Evolutionary conservation across 1,284 basidiomycete genomes (phyloP).

Genomic region (Cystobasidium sp.): DNA sequence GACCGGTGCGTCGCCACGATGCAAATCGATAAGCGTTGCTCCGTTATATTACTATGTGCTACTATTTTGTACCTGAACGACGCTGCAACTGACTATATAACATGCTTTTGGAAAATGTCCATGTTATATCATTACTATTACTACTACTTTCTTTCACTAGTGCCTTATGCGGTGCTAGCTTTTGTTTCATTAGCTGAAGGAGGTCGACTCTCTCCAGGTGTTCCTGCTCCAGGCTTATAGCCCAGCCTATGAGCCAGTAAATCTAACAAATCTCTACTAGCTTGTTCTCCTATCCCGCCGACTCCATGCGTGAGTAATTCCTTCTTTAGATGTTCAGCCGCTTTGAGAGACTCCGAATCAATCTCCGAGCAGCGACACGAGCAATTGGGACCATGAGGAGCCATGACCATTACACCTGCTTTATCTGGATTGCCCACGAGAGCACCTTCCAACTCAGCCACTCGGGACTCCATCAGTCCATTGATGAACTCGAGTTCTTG

Average conservation of each 20-base stretch:
- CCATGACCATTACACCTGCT: not conserved
- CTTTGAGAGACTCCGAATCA: constrained; percentile 9
- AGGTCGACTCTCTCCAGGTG: not conserved
- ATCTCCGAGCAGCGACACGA: constrained; percentile 36
- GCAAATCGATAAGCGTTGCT: no score
- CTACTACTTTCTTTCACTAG: not conserved
- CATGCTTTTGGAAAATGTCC: no score
- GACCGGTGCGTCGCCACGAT: no score
- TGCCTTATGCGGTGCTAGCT: constrained; percentile 1
- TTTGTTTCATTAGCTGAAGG: not conserved
- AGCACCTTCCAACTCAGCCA: constrained; percentile 50
- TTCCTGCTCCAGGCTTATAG: not conserved
- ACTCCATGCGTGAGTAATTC: constrained; percentile 36
- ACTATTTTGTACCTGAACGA: no score
- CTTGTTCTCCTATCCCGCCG: constrained; percentile 22
- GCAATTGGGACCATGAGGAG: constrained; percentile 36
- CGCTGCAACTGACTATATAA: no score
- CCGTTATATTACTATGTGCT: no score
- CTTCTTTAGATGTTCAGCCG: constrained; percentile 32
- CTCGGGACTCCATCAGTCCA: constrained; percentile 50
- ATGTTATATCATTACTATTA: no score
- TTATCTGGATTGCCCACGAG: constrained; percentile 28
- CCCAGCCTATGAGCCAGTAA: constrained; percentile 29
- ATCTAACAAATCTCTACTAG: constrained; percentile 31
- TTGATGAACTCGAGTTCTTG: constrained; percentile 54